phyloP scores from a whole-genome alignment of 2,329 filamentous ascomycete species.

The Dothidotthia symphoricarpi region DNA sequence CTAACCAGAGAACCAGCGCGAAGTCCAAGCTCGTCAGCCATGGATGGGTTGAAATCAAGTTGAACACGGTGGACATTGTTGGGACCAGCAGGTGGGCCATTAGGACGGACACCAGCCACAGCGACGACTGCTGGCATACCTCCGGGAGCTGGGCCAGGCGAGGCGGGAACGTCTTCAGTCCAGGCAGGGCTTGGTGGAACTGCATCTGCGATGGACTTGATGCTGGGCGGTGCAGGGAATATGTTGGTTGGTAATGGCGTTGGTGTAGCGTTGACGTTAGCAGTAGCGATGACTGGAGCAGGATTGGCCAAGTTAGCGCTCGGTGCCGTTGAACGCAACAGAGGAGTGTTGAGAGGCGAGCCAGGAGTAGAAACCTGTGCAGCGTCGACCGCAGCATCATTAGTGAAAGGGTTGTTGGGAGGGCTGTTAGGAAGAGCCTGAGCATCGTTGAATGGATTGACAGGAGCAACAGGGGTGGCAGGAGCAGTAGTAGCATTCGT shows the following conservation, averaged over 20 bases:
- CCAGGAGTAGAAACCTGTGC: conserved; percentile 28
- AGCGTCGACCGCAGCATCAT: conserved; percentile 41
- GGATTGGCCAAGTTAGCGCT: conserved; percentile 32
- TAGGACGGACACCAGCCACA: conserved; percentile 62
- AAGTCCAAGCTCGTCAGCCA: conserved; percentile 87
- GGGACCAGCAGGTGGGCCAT: conserved; percentile 51
- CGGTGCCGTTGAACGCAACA: conserved; percentile 24
- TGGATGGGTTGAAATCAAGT: conserved; percentile 87
- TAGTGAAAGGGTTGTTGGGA: conserved; percentile 56
- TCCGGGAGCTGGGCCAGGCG: conserved; percentile 47
- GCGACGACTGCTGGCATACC: conserved; percentile 51
- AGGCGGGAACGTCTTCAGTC: conserved; percentile 59
- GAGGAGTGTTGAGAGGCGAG: conserved; percentile 23
- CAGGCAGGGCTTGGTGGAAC: conserved; percentile 58
- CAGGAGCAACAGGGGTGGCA: conserved; percentile 36
- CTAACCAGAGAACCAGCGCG: conserved; percentile 79
- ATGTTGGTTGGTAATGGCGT: conserved; percentile 31
- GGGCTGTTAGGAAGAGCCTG: conserved; percentile 41
- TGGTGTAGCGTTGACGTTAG: conserved; percentile 39
- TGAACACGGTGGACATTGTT: conserved; percentile 86
- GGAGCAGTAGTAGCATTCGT: conserved; percentile 45
- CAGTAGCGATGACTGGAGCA: conserved; percentile 43
- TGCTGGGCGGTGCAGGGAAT: conserved; percentile 43
- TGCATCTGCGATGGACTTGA: conserved; percentile 48
- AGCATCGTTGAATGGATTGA: conserved; percentile 68